Conservation (phyloP, 169 alveolate species). For the Ichthyophthirius multifiliis region DNA sequence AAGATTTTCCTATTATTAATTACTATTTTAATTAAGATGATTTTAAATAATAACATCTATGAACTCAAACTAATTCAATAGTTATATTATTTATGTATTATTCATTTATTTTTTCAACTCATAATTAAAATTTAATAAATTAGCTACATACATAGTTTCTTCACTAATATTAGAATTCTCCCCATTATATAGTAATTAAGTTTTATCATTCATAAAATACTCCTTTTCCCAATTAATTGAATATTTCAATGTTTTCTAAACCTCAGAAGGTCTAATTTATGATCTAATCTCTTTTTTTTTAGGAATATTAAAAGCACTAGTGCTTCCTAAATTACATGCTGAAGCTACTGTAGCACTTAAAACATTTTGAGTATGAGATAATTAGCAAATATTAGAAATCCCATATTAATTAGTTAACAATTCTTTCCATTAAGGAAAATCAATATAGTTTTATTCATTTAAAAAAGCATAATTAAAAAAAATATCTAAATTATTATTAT, state of each 20-base stretch:
- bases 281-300: slow-evolving; percentile 2
- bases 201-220: neutral
- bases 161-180: neutral
- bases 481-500: neutral
- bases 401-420: neutral
- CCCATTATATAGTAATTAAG: neutral
- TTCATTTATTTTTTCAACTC: neutral
- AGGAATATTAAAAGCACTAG: neutral
- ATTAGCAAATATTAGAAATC: neutral
- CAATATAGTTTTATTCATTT: neutral
- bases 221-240: neutral
- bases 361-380: neutral
- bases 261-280: neutral
- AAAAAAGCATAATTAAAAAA: neutral
- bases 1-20: neutral
- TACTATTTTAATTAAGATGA: neutral
- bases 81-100: neutral
- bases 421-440: neutral
- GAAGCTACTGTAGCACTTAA: neutral
- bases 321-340: neutral
- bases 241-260: neutral
- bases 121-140: neutral
- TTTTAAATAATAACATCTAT: neutral
- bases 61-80: neutral
- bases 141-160: neutral